Base-by-base conservation (phyloP, 495 filamentous ascomycete species). In the Elasticomyces elasticus region DNA sequence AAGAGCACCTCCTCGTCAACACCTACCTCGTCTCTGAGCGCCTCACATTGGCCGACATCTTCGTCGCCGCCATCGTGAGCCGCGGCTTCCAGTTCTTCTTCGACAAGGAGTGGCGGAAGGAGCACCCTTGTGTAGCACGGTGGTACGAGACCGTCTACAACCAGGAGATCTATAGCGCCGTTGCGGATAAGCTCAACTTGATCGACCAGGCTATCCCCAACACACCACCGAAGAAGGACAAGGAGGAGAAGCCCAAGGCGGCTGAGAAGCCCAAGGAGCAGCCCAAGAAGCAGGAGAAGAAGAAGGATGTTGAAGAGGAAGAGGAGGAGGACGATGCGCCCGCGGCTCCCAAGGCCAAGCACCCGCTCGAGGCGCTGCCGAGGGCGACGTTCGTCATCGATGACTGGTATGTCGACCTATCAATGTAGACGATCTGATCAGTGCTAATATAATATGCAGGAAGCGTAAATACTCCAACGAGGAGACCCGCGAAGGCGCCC, bases 381-480 rank as follows among this genome's bases (percentile, higher is more conserved):
- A 84, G 80, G 69, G 79, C 94, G 41, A 83, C 81, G 46, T 74
- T 97, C 65, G 74, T 80, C 58, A 79, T 97, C 51, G 92, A 99
- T 66, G 92, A 99, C 67, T 94, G 84, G 87, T 60, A 44, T 26
- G 37, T 22, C 13, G 26, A 11, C 25, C 11, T 5, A n/a, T 42
- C 17, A 11, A 22, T 17, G 35, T 41, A 17, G 12, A 11, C 19
- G 43, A 27, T 10, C 7, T 12, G 5, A 44, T 23, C 44, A 1
- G 17, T 15, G 40, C 40, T 41, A 50, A 31, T 30, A 11, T 15
- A 33, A 11, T 23, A n/a, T 33, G 40, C 41, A 60, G 52, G 57
- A 99, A 99, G 84, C 88, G 90, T 64, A 82, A 86, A 71, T 99
- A 96, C 84, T 97, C 94, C 65, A 99, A 99, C 81, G 77, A 85